Conservation (phyloP, 106 monocot genomes). For the Narthecium ossifragum region DNA sequence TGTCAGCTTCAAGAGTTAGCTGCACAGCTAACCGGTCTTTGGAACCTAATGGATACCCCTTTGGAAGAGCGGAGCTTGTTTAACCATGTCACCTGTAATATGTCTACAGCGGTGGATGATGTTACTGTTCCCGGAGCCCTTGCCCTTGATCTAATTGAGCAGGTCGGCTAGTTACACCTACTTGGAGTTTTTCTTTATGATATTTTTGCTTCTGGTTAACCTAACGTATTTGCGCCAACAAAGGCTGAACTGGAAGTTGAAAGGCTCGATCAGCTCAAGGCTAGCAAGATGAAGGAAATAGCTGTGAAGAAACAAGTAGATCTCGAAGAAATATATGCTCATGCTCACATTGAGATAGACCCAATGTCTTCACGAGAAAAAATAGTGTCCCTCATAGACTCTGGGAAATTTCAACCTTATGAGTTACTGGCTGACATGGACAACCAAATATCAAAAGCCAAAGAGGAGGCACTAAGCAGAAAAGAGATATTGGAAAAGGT, state of each 20-base stretch:
- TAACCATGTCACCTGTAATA: constrained; percentile 78
- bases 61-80: constrained; percentile 59
- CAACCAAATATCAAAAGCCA: constrained; percentile 58
- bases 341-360: constrained; percentile 71
- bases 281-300: constrained; percentile 92
- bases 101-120: constrained; percentile 55
- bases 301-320: constrained; percentile 77
- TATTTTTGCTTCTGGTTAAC: not conserved
- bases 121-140: constrained; percentile 71
- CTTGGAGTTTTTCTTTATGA: not conserved
- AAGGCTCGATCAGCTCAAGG: constrained; percentile 72
- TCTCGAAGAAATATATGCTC: constrained; percentile 80
- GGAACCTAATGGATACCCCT: constrained; percentile 93
- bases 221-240: not conserved
- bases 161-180: constrained; percentile 27
- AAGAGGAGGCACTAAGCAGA: constrained; percentile 67
- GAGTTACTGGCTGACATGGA: constrained; percentile 83
- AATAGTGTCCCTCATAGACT: constrained; percentile 66
- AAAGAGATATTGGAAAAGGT: constrained; percentile 87
- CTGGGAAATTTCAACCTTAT: constrained; percentile 68
- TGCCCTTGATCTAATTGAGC: constrained; percentile 75
- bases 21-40: constrained; percentile 71
- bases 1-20: constrained; percentile 86
- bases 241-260: constrained; percentile 91
- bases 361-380: constrained; percentile 44